These are phyloP conservation scores for Backusella circina DNA, from an alignment of 192 early-diverging fungal species.

Conservation along the genomic window DNA sequence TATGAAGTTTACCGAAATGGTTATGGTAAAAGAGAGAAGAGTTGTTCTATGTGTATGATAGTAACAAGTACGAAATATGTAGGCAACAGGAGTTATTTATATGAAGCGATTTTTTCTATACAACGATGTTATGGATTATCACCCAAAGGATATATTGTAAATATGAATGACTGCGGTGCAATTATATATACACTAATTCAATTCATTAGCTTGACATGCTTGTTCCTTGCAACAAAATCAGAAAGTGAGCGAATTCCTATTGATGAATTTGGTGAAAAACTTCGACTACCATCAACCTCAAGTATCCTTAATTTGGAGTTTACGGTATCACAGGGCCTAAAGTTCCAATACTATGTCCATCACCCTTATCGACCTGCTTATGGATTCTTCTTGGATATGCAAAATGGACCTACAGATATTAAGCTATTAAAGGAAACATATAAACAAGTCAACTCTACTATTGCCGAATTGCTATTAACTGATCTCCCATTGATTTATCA, in stretches of 20 bases:
- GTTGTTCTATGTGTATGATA: background rate
- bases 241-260: conserved; percentile 72
- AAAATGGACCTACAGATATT: conserved; percentile 41
- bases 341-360: conserved; percentile 72
- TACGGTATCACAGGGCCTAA: conserved; percentile 65
- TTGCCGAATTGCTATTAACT: conserved; percentile 61
- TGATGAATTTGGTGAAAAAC: conserved; percentile 61
- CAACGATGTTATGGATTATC: conserved; percentile 79
- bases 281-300: conserved; percentile 42
- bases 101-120: conserved; percentile 80
- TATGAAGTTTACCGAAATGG: conserved; percentile 42
- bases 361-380: conserved; percentile 69
- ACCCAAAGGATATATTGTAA: conserved; percentile 73
- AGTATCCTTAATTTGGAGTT: conserved; percentile 64
- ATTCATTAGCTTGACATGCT: conserved; percentile 53
- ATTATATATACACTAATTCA: background rate
- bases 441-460: conserved; percentile 47
- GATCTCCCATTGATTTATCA: conserved; percentile 75
- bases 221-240: conserved; percentile 75
- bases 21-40: conserved; percentile 25
- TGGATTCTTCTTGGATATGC: conserved; percentile 74
- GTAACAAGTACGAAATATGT: conserved; percentile 12
- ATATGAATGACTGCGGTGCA: background rate
- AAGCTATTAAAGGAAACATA: conserved; percentile 48
- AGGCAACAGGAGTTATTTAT: conserved; percentile 77